A percentile compares a stretch with the other conserved stretches of the same genome.
These are phyloP conservation scores for Yamadazyma ubonensis DNA, from an alignment of 805 yeast species.

Conservation along the genomic window DNA sequence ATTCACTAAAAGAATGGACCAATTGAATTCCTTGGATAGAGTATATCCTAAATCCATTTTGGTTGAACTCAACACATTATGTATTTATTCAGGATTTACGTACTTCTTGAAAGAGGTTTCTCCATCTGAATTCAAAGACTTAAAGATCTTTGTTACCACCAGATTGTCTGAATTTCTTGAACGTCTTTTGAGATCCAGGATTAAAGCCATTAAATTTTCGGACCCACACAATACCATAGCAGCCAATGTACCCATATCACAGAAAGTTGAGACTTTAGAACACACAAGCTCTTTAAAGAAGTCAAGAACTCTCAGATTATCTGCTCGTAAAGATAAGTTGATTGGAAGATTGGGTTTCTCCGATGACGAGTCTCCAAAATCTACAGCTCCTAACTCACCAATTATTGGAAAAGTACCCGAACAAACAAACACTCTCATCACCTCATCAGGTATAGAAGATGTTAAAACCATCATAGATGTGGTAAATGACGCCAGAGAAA, in stretches of 20 bases:
- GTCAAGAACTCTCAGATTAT: slow-evolving; percentile 31
- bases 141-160: slow-evolving; percentile 42
- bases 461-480: slow-evolving; percentile 32
- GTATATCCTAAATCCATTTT: slow-evolving; percentile 23
- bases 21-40: slow-evolving; percentile 23
- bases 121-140: slow-evolving; percentile 44
- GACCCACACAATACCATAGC: not conserved
- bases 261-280: slow-evolving; percentile 11
- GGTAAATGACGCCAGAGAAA: slow-evolving; percentile 34
- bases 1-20: slow-evolving; percentile 36
- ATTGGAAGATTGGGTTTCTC: slow-evolving; percentile 14
- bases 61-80: slow-evolving; percentile 26
- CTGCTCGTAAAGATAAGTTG: slow-evolving; percentile 29
- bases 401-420: not conserved
- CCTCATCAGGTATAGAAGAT: slow-evolving; percentile 30
- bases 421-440: not conserved
- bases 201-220: slow-evolving; percentile 19
- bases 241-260: slow-evolving; percentile 11
- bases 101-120: slow-evolving; percentile 58
- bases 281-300: slow-evolving; percentile 19
- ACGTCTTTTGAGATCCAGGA: slow-evolving; percentile 20
- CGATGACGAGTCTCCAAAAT: slow-evolving; percentile 12
- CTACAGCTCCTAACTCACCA: slow-evolving; percentile 6
- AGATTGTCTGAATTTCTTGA: slow-evolving; percentile 29
- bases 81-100: slow-evolving; percentile 33